Base-by-base conservation (phyloP, 2,329 filamentous ascomycete genomes). In the Xylariales sp. region DNA sequence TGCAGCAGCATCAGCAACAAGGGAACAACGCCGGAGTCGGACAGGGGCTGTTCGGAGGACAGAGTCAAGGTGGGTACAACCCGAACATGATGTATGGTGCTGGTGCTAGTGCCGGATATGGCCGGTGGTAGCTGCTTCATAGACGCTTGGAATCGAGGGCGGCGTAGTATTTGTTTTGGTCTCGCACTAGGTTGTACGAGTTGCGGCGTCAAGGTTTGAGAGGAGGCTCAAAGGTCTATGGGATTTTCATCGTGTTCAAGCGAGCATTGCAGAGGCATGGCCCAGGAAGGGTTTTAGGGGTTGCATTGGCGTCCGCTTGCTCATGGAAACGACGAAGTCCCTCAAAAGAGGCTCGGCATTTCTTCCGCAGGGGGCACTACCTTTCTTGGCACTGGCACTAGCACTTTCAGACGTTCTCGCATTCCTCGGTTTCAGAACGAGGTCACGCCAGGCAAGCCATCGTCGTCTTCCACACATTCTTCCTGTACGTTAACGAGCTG, bases 21-120 rank as follows among this genome's bases (percentile, higher is more conserved):
- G 56, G 56, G 39, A 85, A 82, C 71, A 86, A 82, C 76, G 81
- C 81, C 70, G 83, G 85, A 78, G 84, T 84, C 72, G 85, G 86
- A 69, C 88, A 93, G 78, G 87, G 86, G 68, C 78, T 93, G 68
- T 95, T 93, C 72, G 84, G 84, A 70, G 86, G 86, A 70, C 85
- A 84, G 76, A 76, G 73, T 63, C 86, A 95, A 91, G 88, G 88
- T 93, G 89, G 88, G 85, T 95, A 94, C 80, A 89, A 86, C 63
- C 78, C 81, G 58, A 82, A 74, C 68, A 85, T 88, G 80, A 86
- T 95, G 78, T 95, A 95, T 42, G 57, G 55, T 46, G 44, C 41
- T 64, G 77, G 76, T 66, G 44, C 41, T 64, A 77, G 76, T 67
- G 73, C 78, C 63, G 80, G 78, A 62, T 82, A 82, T 64, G 71